These are phyloP conservation scores for Tetrapisispora pingtungensis DNA, from an alignment of 805 yeast species.

Conservation along the genomic window DNA sequence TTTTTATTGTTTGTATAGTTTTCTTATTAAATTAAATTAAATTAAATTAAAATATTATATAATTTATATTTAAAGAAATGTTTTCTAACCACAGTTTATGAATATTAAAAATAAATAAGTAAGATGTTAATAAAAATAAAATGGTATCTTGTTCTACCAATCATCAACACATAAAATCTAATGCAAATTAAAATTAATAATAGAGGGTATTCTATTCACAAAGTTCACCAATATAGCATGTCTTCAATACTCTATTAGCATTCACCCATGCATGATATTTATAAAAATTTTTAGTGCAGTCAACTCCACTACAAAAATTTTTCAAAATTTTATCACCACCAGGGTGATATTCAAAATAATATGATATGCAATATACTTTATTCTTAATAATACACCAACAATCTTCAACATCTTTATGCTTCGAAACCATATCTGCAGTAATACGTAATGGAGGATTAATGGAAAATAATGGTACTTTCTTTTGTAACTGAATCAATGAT, in stretches of 20 bases:
- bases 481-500: slow-evolving; percentile 9
- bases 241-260: slow-evolving; percentile 67
- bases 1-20: background rate
- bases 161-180: too few species aligned
- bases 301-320: slow-evolving; percentile 65
- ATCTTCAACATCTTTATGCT: slow-evolving; percentile 53
- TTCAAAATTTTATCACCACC: slow-evolving; percentile 78
- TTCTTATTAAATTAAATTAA: too few species aligned
- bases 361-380: slow-evolving; percentile 78
- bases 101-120: too few species aligned
- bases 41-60: too few species aligned
- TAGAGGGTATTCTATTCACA: background rate
- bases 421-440: slow-evolving; percentile 45
- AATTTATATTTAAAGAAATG: too few species aligned
- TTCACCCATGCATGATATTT: slow-evolving; percentile 77
- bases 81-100: too few species aligned
- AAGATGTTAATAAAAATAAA: too few species aligned
- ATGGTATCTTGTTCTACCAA: too few species aligned
- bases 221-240: slow-evolving; percentile 57
- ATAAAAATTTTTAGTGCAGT: slow-evolving; percentile 68
- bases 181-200: background rate
- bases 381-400: slow-evolving; percentile 81
- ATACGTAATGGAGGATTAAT: slow-evolving; percentile 41
- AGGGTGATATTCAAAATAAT: slow-evolving; percentile 80
- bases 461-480: slow-evolving; percentile 13